Evolutionary conservation across 1,284 basidiomycete species (phyloP).

Genomic region (Ceratorhiza oryzae-sativae): DNA sequence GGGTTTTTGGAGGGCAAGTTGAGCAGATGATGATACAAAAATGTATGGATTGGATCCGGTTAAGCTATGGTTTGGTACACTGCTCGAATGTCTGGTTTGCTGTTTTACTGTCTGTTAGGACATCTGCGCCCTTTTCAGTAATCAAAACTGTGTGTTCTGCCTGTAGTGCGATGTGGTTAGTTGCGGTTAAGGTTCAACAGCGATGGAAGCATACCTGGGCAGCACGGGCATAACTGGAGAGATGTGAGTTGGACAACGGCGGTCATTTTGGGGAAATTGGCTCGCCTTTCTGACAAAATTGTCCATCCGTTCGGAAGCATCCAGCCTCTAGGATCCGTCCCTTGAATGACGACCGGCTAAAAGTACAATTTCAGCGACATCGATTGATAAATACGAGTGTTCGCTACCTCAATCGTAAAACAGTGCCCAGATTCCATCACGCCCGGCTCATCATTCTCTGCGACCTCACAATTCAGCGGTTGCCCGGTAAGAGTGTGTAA

Average conservation of each 20-base stretch:
- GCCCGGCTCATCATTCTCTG: constrained; percentile 80
- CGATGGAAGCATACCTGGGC: constrained; percentile 60
- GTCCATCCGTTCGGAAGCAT: constrained; percentile 92
- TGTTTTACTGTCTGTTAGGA: constrained; percentile 58
- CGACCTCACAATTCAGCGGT: constrained; percentile 15
- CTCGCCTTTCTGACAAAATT: constrained; percentile 68
- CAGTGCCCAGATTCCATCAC: constrained; percentile 83
- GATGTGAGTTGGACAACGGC: constrained; percentile 28
- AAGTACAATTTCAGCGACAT: neutral
- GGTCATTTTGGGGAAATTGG: neutral
- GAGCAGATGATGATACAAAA: constrained; percentile 49
- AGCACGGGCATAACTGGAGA: constrained; percentile 65
- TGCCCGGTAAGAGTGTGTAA: too few species aligned
- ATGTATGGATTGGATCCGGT: neutral
- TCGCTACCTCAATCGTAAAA: constrained; percentile 82
- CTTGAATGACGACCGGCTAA: constrained; percentile 80
- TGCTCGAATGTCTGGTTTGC: constrained; percentile 42
- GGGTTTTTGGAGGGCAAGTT: constrained; percentile 61
- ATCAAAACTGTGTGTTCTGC: constrained; percentile 88
- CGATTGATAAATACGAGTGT: neutral
- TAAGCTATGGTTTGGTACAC: constrained; percentile 53
- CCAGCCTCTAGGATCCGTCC: constrained; percentile 67
- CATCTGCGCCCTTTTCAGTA: constrained; percentile 72
- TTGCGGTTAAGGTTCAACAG: neutral
- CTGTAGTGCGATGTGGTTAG: constrained; percentile 27